Evolutionary conservation across 208 protist genomes (phyloP).

Genomic region (Acanthamoeba lenticulata): DNA sequence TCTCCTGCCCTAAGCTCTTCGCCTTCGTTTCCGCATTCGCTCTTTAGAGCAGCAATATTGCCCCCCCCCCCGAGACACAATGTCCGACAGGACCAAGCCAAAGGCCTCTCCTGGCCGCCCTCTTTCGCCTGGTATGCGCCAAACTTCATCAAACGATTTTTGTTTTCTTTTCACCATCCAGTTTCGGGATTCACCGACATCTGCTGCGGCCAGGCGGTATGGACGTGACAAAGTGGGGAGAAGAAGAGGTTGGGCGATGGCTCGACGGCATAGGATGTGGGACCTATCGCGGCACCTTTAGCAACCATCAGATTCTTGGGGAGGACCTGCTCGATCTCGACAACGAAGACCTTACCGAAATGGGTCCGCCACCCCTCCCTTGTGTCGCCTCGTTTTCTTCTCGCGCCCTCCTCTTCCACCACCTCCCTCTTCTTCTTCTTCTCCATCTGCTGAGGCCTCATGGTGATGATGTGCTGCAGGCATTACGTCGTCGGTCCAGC

Average conservation of each 20-base stretch:
- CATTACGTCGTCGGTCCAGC: background rate
- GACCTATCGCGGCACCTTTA: background rate
- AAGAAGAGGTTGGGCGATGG: background rate
- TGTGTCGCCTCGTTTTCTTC: background rate
- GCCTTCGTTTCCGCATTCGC: too few species aligned
- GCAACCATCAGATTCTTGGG: slow-evolving; percentile 9
- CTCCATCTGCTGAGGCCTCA: background rate
- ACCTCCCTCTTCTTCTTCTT: background rate
- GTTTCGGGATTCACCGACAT: background rate
- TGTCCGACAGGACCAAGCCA: background rate
- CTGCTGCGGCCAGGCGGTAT: background rate
- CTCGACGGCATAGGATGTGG: background rate
- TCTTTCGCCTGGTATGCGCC: background rate
- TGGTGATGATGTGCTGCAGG: background rate
- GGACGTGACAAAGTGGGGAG: background rate
- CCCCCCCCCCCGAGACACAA: background rate
- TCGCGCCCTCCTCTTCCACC: background rate
- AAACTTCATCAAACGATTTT: background rate
- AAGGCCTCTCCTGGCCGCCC: background rate
- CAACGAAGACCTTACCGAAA: slow-evolving; percentile 44
- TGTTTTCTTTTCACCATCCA: background rate
- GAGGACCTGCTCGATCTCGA: slow-evolving; percentile 40
- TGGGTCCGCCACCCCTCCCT: background rate
- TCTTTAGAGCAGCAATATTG: background rate
- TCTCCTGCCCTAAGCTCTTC: too few species aligned